Base-by-base conservation (phyloP, 305 asterid genomes). In the Plantago coronopus region DNA sequence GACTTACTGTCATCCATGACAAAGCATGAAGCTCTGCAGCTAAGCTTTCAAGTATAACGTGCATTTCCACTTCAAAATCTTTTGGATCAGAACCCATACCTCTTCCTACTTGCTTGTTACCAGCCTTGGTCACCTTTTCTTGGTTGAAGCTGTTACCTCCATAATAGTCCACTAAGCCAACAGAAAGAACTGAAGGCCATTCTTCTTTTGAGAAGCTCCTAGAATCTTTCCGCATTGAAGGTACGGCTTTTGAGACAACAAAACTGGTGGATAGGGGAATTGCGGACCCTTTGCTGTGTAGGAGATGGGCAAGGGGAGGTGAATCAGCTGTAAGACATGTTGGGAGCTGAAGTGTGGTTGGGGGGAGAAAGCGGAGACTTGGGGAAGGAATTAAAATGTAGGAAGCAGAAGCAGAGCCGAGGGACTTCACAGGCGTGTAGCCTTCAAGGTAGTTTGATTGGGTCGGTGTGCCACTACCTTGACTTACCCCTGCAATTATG, bases 211-310 rank as follows among this genome's bases (percentile, higher is more conserved):
- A 76, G 37, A 45, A 66, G 73, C 70, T 76, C 61, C 83, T 62
- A 10, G 74, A 66, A 50, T 86, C 91, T 76, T 82, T 89, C 78
- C 95, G 83, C 94, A 86, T 80, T 15, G 97, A 82, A 61, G 99
- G 97, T 19, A 89, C 95, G 3, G 96, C 87, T 80, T 84, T 87
- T 20, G 99, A 94, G 47, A 94, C 97, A 27, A 79, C 95, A 51
- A 94, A 94, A 31, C 89, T 88, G 3, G 97, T 85, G n/a, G 95
- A 87, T 7, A 94, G 72, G 56, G 99, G 94, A 66, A 87, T 76
- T 7, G 97, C 99, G 10, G 96, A 87, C 34, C 99, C 99, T 79
- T 87, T 89, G 80, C 99, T 94, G 71, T 94, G 99, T 57, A 94
- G 79, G 51, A 94, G 96, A 71, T 89, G 99, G 55, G 96, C 99